Conservation (phyloP, 306 rosid species). For the Abrus precatorius region DNA sequence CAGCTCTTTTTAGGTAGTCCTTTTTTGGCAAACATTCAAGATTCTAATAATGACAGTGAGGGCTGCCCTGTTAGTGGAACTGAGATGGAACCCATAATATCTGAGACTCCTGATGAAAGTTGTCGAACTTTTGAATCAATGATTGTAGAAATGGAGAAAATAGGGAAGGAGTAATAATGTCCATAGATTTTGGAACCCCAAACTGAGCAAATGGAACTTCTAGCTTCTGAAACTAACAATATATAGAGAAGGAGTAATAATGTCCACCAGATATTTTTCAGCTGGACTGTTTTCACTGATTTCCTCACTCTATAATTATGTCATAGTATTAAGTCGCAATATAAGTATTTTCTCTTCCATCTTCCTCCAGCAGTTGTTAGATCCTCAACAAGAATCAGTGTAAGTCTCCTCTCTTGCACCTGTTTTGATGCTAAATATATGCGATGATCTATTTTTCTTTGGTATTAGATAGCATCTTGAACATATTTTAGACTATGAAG, state of each 20-base stretch:
- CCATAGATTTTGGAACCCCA: constrained; percentile 46
- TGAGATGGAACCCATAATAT: constrained; percentile 59
- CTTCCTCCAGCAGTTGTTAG: constrained; percentile 40
- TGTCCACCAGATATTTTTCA: constrained; percentile 9
- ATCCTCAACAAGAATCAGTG: constrained; percentile 47
- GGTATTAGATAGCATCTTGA: constrained; percentile 10
- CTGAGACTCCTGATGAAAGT: constrained; percentile 42
- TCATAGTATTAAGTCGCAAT: constrained; percentile 28
- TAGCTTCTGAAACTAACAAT: constrained; percentile 56
- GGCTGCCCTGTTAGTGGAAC: constrained; percentile 49
- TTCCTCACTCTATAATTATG: not conserved
- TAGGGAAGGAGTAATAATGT: too few species aligned
- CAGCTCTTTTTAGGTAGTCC: constrained; percentile 70
- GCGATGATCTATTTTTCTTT: not conserved
- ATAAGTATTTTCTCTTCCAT: constrained; percentile 24
- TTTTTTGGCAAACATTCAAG: constrained; percentile 55
- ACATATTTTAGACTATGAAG: constrained; percentile 6
- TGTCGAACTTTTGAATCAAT: constrained; percentile 57
- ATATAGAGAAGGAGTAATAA: constrained; percentile 19
- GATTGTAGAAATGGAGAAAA: constrained; percentile 64
- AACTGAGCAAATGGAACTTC: constrained; percentile 57
- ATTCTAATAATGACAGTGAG: constrained; percentile 53
- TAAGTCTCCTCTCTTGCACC: constrained; percentile 28
- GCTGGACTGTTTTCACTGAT: constrained; percentile 36
- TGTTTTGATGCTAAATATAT: constrained; percentile 3